Conservation (phyloP, 345 rosid species). For the Salix koriyanagi region DNA sequence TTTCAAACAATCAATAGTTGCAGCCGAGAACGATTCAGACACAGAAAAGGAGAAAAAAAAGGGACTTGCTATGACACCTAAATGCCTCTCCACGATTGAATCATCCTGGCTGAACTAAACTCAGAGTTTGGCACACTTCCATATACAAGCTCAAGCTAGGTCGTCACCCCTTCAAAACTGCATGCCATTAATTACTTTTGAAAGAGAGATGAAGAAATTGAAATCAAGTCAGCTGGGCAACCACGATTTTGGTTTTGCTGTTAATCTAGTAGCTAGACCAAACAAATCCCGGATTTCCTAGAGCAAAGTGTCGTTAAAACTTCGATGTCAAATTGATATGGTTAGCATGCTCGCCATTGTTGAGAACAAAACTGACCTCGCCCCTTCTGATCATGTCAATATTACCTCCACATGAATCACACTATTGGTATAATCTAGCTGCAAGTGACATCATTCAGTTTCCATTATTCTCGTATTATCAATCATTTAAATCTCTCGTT, state of each 20-base stretch:
- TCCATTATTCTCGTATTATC: neutral
- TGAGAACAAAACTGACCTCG: neutral
- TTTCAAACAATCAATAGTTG: neutral
- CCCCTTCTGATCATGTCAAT: constrained; percentile 4
- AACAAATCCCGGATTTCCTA: neutral
- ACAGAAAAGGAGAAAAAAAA: no score
- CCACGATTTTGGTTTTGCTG: neutral
- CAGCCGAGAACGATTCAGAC: neutral
- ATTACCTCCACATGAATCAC: constrained; percentile 6
- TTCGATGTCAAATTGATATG: neutral
- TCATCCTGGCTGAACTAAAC: neutral
- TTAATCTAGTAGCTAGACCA: neutral
- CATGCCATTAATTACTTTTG: neutral
- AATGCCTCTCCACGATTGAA: neutral
- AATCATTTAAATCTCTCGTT: neutral
- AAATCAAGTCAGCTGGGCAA: neutral
- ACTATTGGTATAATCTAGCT: no score
- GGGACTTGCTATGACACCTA: neutral
- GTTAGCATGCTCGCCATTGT: neutral
- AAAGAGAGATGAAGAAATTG: neutral
- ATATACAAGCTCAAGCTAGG: neutral
- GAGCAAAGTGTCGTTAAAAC: neutral
- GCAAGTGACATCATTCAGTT: neutral
- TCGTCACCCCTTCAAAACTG: neutral
- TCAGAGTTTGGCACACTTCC: neutral